phyloP scores from a whole-genome alignment of 768 basidiomycete genomes.

The Podaxis sp. region DNA sequence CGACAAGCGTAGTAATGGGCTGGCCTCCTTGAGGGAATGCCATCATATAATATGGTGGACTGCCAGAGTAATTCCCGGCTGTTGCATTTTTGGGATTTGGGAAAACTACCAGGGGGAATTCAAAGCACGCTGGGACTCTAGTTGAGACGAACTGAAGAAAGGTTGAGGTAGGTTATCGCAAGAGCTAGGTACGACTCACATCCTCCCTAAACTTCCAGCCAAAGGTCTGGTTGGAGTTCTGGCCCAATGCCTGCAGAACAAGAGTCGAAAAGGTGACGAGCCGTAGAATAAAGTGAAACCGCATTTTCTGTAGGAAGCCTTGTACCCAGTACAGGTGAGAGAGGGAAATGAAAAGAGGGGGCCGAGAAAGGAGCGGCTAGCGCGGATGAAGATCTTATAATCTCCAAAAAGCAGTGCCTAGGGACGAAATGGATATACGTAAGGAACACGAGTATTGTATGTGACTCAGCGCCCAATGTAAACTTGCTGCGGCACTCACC shows the following conservation, averaged over 20 bases:
- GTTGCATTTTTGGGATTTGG: constrained; percentile 11
- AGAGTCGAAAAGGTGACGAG: constrained; percentile 2
- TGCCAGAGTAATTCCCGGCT: constrained; percentile 18
- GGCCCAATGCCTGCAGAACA: constrained; percentile 12
- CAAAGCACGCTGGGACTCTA: constrained; percentile 12
- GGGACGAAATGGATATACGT: constrained; percentile 5
- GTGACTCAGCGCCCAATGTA: constrained; percentile 3
- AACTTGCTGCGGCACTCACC: constrained; percentile 1
- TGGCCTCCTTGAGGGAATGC: constrained; percentile 37
- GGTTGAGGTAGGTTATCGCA: not conserved
- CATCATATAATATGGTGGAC: constrained; percentile 42
- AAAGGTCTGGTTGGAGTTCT: constrained; percentile 24
- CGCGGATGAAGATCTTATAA: constrained; percentile 11
- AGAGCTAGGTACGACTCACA: constrained; percentile 20
- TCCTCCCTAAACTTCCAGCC: constrained; percentile 32
- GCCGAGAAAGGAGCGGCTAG: not conserved
- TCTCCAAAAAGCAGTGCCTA: constrained; percentile 10
- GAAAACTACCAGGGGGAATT: not conserved
- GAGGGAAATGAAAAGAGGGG: not conserved
- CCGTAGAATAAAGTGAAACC: not conserved
- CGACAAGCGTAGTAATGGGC: constrained; percentile 34
- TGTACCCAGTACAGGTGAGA: constrained; percentile 3
- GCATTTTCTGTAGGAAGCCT: not conserved
- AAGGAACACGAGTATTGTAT: constrained; percentile 2
- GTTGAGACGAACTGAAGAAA: not conserved